A percentile compares a stretch with the other conserved stretches of the same genome.
Conservation (phyloP, 371 early-diverging fungal genomes). For the Mortierella sp. region DNA sequence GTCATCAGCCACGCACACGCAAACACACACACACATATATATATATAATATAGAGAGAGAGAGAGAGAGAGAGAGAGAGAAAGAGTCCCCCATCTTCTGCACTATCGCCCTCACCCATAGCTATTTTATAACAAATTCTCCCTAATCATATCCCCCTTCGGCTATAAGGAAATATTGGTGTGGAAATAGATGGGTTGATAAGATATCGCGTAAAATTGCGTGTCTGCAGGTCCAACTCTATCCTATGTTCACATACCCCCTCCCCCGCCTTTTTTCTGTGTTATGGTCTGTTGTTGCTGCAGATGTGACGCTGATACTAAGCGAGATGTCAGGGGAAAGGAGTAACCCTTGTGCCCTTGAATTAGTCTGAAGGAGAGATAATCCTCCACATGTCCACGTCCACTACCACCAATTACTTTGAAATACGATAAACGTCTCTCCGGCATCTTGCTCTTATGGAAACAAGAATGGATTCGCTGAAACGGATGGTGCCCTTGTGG, state of each 20-base stretch:
- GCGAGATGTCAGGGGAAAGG: slow-evolving; percentile 4
- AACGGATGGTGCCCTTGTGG: background rate
- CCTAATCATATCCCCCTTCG: background rate
- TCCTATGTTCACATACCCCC: background rate
- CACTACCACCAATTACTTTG: background rate
- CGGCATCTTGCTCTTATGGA: background rate
- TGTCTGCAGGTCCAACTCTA: background rate
- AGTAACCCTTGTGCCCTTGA: background rate
- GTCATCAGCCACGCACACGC: background rate
- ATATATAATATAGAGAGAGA: background rate
- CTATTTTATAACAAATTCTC: background rate
- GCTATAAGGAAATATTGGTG: background rate
- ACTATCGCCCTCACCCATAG: background rate
- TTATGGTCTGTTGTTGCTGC: background rate
- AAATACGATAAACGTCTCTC: background rate
- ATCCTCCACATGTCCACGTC: background rate
- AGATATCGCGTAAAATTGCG: background rate
- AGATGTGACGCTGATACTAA: background rate
- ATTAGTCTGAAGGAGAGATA: background rate
- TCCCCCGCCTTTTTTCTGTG: background rate
- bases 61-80: background rate
- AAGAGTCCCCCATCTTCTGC: background rate
- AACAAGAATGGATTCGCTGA: background rate
- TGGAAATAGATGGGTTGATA: background rate
- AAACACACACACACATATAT: background rate